These are phyloP conservation scores for Solanum corneliomulleri DNA, from an alignment of 257 asterid genomes.

Conservation along the genomic window DNA sequence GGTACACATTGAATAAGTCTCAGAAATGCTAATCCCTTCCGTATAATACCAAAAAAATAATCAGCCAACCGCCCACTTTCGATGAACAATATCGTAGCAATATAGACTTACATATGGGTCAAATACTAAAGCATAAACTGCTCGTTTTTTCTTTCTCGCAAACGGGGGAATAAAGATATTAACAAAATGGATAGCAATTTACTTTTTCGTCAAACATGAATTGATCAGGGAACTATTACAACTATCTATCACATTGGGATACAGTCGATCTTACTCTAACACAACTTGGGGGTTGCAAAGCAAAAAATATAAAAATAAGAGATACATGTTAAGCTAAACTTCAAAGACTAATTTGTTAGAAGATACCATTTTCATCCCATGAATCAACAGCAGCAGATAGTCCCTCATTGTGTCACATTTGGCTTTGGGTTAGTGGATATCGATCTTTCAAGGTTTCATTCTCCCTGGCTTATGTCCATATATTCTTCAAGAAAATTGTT, in stretches of 20 bases:
- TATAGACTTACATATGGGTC: neutral
- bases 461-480: neutral
- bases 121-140: neutral
- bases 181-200: neutral
- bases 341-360: neutral
- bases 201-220: neutral
- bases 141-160: neutral
- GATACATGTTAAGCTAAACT: neutral
- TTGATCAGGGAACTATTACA: neutral
- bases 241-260: neutral
- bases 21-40: neutral
- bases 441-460: neutral
- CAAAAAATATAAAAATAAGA: neutral
- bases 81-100: neutral
- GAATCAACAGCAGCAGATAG: neutral
- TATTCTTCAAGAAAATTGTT: neutral
- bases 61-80: neutral
- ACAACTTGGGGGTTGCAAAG: neutral
- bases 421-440: neutral
- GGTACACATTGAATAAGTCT: neutral
- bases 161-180: neutral
- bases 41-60: neutral
- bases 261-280: neutral
- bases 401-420: neutral
- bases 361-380: neutral